Percentiles rank a stretch among this genome's conserved stretches.
These are phyloP conservation scores for Rhizopus delemar DNA, from an alignment of 371 early-diverging fungal species.

Conservation along the genomic window DNA sequence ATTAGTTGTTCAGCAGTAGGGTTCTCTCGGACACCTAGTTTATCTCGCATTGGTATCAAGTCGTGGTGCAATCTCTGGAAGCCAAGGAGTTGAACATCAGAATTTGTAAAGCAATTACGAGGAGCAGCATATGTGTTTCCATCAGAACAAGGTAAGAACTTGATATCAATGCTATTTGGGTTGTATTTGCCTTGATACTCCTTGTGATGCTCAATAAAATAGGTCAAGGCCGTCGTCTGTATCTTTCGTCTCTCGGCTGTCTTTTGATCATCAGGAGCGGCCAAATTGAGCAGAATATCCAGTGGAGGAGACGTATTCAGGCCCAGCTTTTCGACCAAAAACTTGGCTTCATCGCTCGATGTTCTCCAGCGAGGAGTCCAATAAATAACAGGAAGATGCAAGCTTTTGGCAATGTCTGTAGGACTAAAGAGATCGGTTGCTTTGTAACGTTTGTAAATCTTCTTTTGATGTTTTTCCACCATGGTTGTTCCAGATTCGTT, in stretches of 20 bases:
- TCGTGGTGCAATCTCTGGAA: slow-evolving; percentile 67
- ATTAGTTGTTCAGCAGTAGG: slow-evolving; percentile 56
- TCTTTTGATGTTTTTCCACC: slow-evolving; percentile 23
- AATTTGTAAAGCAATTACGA: slow-evolving; percentile 64
- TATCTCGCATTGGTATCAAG: slow-evolving; percentile 56
- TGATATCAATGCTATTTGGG: slow-evolving; percentile 40
- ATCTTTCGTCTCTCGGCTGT: slow-evolving; percentile 28
- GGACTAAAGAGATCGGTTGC: slow-evolving; percentile 78
- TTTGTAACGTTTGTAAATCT: slow-evolving; percentile 53
- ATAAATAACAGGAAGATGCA: slow-evolving; percentile 72
- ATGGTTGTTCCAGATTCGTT: slow-evolving; percentile 22
- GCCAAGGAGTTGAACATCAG: slow-evolving; percentile 63
- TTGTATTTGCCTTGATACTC: slow-evolving; percentile 56
- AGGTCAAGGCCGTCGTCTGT: slow-evolving; percentile 59
- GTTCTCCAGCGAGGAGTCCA: slow-evolving; percentile 69
- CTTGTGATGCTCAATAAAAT: slow-evolving; percentile 74
- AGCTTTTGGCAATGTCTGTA: slow-evolving; percentile 54
- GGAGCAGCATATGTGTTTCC: slow-evolving; percentile 51
- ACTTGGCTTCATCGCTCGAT: slow-evolving; percentile 56
- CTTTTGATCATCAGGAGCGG: slow-evolving; percentile 36
- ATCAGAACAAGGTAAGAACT: slow-evolving; percentile 69
- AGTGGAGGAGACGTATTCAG: slow-evolving; percentile 60
- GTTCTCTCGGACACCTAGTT: slow-evolving; percentile 70
- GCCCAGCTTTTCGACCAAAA: slow-evolving; percentile 65
- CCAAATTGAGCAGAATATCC: slow-evolving; percentile 52